These are phyloP conservation scores for Moesziomyces parantarcticus DNA, from an alignment of 1,284 basidiomycete species.

Conservation along the genomic window DNA sequence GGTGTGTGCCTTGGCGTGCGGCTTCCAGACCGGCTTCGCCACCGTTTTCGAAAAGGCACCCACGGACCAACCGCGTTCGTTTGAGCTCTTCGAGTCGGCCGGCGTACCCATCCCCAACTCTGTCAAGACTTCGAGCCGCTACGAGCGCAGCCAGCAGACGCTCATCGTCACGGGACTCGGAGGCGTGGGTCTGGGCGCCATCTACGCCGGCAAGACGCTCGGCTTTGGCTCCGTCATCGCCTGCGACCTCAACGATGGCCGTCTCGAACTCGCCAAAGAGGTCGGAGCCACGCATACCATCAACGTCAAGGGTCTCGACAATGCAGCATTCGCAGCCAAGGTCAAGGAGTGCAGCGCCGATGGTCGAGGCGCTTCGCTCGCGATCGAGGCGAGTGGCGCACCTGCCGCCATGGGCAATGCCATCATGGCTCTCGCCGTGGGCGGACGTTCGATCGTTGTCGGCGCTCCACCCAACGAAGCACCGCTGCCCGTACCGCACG, in stretches of 20 bases:
- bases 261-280: slow-evolving; percentile 26
- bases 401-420: slow-evolving; percentile 13
- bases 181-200: slow-evolving; percentile 24
- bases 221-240: slow-evolving; percentile 25
- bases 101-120: slow-evolving; percentile 13
- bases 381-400: slow-evolving; percentile 22
- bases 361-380: slow-evolving; percentile 18
- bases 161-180: slow-evolving; percentile 26
- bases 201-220: slow-evolving; percentile 22
- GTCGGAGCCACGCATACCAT: slow-evolving; percentile 22
- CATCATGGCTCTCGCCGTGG: slow-evolving; percentile 17
- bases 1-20: slow-evolving; percentile 23
- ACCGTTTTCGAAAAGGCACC: slow-evolving; percentile 34
- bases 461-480: slow-evolving; percentile 18
- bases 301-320: slow-evolving; percentile 17
- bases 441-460: slow-evolving; percentile 13
- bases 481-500: slow-evolving; percentile 9
- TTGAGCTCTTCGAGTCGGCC: slow-evolving; percentile 15
- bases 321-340: slow-evolving; percentile 16
- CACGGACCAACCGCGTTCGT: slow-evolving; percentile 15
- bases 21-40: slow-evolving; percentile 33
- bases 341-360: slow-evolving; percentile 27
- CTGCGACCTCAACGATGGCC: slow-evolving; percentile 19
- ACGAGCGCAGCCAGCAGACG: slow-evolving; percentile 27
- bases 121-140: slow-evolving; percentile 1